Evolutionary conservation across 345 rosid species (phyloP), one percentile per base, ranked within the genome.

Genomic region (Aurinia saxatilis): DNA sequence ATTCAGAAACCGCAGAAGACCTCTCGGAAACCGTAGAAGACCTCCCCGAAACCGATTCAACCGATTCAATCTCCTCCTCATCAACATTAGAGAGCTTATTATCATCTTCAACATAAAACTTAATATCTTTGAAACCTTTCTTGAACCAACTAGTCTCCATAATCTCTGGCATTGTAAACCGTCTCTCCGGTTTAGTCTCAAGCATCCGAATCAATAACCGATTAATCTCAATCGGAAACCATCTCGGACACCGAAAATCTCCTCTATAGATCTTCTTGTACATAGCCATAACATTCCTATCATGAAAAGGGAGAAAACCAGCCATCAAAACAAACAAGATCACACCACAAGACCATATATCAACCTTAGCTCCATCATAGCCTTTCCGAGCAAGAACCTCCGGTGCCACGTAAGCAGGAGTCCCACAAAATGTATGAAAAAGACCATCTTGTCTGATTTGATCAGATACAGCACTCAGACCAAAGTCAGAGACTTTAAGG

Each of bases 261-360:
- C 91, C 83, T 42, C 61, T 71, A 29, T 84, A 84, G 9, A 88
- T 84, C 75, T 81, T 91, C 77, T 77, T 91, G 10, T 84, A 91
- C 92, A 91, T 84, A 0, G 71, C 72, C 78, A 88, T 86, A 18
- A 88, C 57, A 63, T 88, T 91, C 5, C 80, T 87, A 46, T 84
- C 96, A 33, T 91, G 85, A 63, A 88, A 91, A 5, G 98, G 98
- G n/a, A 91, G 73, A 45, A 73, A 54, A 5, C 90, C 96, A 0
- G 96, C 83, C 79, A 91, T 70, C 5, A 88, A 63, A 60, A 91
- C 91, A 69, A 84, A 88, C 50, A 88, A 56, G 36, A 91, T 74
- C 15, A 91, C 95, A 10, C 98, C 98, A 49, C 96, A 91, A 58
- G 98, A 86, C 98, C 98, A 91, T 14, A 84, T 75, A 60, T 84